Percentiles rank a stretch among this genome's conserved stretches.
phyloP scores from a whole-genome alignment of 2,329 filamentous ascomycete species.

The Epichloe brachyelytri region DNA sequence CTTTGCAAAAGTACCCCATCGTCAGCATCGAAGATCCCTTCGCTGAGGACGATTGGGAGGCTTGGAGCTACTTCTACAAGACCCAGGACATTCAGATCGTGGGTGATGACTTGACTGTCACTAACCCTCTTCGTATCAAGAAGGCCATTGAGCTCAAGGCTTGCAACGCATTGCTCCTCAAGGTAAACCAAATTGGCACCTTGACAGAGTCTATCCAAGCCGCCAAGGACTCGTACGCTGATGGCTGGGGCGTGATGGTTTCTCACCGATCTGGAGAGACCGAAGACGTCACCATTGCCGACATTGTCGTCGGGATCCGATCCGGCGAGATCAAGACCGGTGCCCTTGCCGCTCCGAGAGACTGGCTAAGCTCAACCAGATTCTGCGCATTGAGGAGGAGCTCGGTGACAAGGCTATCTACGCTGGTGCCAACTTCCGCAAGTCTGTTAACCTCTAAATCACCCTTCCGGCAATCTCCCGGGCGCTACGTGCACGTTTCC shows the following conservation, averaged over 20 bases:
- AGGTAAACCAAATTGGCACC: conserved; percentile 99
- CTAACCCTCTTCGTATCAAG: conserved; percentile 98
- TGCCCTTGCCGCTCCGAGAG: conserved; percentile 91
- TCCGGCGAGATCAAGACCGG: conserved; percentile 98
- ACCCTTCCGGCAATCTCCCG: not conserved
- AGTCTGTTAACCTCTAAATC: conserved; percentile 69
- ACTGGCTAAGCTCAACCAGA: conserved; percentile 99
- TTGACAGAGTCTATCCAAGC: conserved; percentile 98
- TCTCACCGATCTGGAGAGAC: conserved; percentile 99
- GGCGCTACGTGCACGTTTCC: not conserved
- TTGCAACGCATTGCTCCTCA: conserved; percentile 93
- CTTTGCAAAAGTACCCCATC: conserved; percentile 94
- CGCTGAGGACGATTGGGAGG: conserved; percentile 99
- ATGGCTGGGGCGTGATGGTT: conserved; percentile 98
- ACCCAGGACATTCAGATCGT: conserved; percentile 97
- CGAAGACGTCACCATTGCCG: conserved; percentile 97
- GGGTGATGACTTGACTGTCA: conserved; percentile 96
- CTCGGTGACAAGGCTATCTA: conserved; percentile 85
- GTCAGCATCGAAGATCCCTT: conserved; percentile 98
- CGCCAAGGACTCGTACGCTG: conserved; percentile 94
- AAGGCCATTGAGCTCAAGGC: conserved; percentile 98
- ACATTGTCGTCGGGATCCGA: conserved; percentile 93
- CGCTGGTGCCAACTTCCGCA: conserved; percentile 87
- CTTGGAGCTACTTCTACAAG: conserved; percentile 99
- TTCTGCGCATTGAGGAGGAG: conserved; percentile 99